Percentiles rank a stretch among this genome's conserved stretches.
These are phyloP conservation scores for Vaccinium darrowii DNA, from an alignment of 148 eudicot genomes.

Conservation along the genomic window DNA sequence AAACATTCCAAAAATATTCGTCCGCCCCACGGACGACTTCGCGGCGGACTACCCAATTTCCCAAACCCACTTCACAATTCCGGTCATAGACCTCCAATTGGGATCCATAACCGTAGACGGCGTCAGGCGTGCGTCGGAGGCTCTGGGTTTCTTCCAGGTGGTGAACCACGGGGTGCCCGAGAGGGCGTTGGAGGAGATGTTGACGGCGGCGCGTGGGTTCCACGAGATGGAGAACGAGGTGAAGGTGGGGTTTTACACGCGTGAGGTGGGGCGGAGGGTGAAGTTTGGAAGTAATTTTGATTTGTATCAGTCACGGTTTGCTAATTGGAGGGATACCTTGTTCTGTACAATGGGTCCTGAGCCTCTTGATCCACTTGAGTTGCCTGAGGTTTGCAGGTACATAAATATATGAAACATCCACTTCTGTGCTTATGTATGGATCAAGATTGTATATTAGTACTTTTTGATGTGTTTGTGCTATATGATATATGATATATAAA, in stretches of 20 bases:
- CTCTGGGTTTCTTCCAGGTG: slow-evolving; percentile 41
- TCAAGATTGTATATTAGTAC: not conserved
- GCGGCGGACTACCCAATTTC: slow-evolving; percentile 1
- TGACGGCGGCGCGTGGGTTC: slow-evolving; percentile 20
- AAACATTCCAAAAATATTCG: slow-evolving; percentile 30
- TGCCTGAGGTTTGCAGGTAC: slow-evolving; percentile 24
- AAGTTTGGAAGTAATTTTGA: slow-evolving; percentile 19
- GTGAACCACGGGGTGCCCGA: slow-evolving; percentile 31
- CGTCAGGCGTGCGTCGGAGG: slow-evolving; percentile 22
- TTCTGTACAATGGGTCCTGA: slow-evolving; percentile 24
- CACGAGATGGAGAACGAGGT: slow-evolving; percentile 12
- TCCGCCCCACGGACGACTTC: slow-evolving; percentile 30
- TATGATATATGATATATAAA: not conserved
- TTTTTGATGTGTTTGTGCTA: not conserved
- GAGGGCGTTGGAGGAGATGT: slow-evolving; percentile 17
- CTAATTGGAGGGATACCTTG: slow-evolving; percentile 30
- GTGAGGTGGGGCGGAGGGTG: not conserved
- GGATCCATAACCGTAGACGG: not conserved
- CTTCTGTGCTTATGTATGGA: not conserved
- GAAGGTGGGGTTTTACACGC: slow-evolving; percentile 16
- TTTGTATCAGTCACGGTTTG: slow-evolving; percentile 16
- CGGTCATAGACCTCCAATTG: slow-evolving; percentile 21
- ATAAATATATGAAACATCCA: not conserved
- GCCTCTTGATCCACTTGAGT: slow-evolving; percentile 16
- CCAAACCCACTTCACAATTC: slow-evolving; percentile 14